Conservation (phyloP, 2,329 filamentous ascomycete species). For the Aspergillus sp. region DNA sequence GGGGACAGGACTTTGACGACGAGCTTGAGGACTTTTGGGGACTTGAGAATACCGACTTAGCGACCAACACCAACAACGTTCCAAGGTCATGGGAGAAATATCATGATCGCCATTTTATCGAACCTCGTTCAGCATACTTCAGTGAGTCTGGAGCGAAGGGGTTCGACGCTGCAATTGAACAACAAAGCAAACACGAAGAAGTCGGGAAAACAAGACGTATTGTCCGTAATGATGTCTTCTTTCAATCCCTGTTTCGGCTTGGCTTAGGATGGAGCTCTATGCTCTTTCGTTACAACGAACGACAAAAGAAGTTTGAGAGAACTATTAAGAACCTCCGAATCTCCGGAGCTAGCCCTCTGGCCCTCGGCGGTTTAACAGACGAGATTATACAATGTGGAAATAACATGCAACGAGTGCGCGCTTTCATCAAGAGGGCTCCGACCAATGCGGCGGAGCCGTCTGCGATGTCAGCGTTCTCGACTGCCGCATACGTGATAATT, state of each 20-base stretch:
- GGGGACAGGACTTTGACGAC: slow-evolving; percentile 19
- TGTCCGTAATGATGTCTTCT: slow-evolving; percentile 39
- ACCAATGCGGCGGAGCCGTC: slow-evolving; percentile 27
- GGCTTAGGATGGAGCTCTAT: slow-evolving; percentile 46
- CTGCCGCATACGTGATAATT: slow-evolving; percentile 34
- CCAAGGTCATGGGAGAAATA: slow-evolving; percentile 46
- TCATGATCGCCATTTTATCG: slow-evolving; percentile 29
- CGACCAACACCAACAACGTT: slow-evolving; percentile 14
- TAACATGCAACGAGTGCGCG: slow-evolving; percentile 35
- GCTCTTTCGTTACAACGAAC: slow-evolving; percentile 43
- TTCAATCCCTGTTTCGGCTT: slow-evolving; percentile 41
- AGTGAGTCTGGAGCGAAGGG: slow-evolving; percentile 43
- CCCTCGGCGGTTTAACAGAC: slow-evolving; percentile 35
- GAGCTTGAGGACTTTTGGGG: slow-evolving; percentile 37
- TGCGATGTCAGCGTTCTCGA: slow-evolving; percentile 37
- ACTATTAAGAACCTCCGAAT: slow-evolving; percentile 47
- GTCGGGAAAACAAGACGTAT: slow-evolving; percentile 29
- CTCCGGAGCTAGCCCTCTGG: slow-evolving; percentile 51
- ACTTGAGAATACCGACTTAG: slow-evolving; percentile 25
- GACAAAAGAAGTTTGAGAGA: slow-evolving; percentile 37
- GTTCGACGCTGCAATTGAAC: slow-evolving; percentile 40
- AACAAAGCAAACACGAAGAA: slow-evolving; percentile 22
- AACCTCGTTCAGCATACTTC: slow-evolving; percentile 41
- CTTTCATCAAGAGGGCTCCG: slow-evolving; percentile 34
- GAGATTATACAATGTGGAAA: slow-evolving; percentile 38